phyloP scores from a whole-genome alignment of 2,329 filamentous ascomycete genomes.

The Monosporascus sp. region DNA sequence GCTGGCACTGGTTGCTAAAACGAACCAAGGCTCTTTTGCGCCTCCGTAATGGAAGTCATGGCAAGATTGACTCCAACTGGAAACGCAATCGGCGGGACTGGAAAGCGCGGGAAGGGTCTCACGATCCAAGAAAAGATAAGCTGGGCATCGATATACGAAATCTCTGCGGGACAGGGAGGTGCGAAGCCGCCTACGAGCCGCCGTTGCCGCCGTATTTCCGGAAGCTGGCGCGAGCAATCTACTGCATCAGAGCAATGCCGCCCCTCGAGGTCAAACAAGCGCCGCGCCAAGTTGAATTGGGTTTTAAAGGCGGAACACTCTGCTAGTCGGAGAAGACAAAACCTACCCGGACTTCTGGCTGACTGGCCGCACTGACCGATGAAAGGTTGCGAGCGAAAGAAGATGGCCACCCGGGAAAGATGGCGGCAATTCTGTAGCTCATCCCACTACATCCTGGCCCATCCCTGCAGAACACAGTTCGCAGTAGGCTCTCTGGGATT shows the following conservation, averaged over 20 bases:
- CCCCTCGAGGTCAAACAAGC: conserved; percentile 18
- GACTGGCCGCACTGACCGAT: not conserved
- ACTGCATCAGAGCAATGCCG: conserved; percentile 7
- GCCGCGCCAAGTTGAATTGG: conserved; percentile 22
- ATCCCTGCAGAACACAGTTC: conserved; percentile 10
- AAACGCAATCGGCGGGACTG: conserved; percentile 17
- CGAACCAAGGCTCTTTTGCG: conserved; percentile 17
- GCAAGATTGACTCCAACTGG: conserved; percentile 21
- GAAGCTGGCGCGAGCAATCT: conserved; percentile 5
- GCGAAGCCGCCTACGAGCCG: conserved; percentile 16
- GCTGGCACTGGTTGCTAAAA: conserved; percentile 24
- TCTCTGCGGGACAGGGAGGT: conserved; percentile 23
- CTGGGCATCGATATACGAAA: conserved; percentile 22
- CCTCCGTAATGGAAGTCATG: conserved; percentile 16
- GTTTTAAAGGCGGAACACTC: not conserved
- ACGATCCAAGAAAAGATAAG: conserved; percentile 21
- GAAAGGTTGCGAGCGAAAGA: not conserved
- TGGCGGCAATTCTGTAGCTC: conserved; percentile 17
- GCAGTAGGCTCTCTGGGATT: conserved; percentile 3
- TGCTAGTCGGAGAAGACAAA: conserved; percentile 1
- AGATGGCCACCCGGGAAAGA: not conserved
- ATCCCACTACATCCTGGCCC: conserved; percentile 24
- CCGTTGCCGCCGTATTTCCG: conserved; percentile 13
- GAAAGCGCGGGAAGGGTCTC: conserved; percentile 22
- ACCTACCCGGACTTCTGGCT: not conserved